Base-by-base conservation (phyloP, 2,329 filamentous ascomycete species). In the Dryadomyces quercivorus region DNA sequence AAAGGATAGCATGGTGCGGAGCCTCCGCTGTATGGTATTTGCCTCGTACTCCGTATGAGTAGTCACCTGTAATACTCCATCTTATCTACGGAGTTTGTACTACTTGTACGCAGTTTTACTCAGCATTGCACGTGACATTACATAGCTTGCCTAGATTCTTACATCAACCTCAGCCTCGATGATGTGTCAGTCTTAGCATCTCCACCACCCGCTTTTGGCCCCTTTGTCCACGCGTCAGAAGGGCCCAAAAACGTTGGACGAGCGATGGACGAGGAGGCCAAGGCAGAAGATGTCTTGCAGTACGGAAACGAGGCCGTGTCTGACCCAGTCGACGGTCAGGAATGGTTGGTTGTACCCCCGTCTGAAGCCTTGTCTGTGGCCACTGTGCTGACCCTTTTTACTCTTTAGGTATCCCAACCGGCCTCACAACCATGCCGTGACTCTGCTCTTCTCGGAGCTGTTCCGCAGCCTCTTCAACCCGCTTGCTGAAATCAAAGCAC, bases 391-490 rank as follows among this genome's bases (percentile, higher is more conserved):
- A 13, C 18, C 6, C 3, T 12, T 45, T 22, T 20, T 56, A 89
- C 3, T 12, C 20, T 22, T 20, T 56, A 89, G 85, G 64, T 94
- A 88, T 65, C 88, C 90, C 2, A 84, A 89, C 63, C 81, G 90
- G 3, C 93, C 93, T 3, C 80, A 74, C 58, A 98, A 97, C 61
- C 80, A 86, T 61, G 82, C 82, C 43, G 81, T 81, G 58, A 96
- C 92, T 0, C 72, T 94, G 10, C 81, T 82, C 5, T 98, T 98
- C 65, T 85, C 88, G 57, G 84, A 87, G 4, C 75, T 98, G 0
- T 89, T 86, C 66, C 72, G 77, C 16, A 76, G 77, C 22, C 76
- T 98, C 0, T 97, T 98, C 73, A 85, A 95, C 61, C 90, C 90
- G 0, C 69, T 85, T 7, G 79, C 73, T 55, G 85, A 92, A 36